phyloP scores from a whole-genome alignment of 2,329 filamentous ascomycete genomes.

The Fusarium sp. region DNA sequence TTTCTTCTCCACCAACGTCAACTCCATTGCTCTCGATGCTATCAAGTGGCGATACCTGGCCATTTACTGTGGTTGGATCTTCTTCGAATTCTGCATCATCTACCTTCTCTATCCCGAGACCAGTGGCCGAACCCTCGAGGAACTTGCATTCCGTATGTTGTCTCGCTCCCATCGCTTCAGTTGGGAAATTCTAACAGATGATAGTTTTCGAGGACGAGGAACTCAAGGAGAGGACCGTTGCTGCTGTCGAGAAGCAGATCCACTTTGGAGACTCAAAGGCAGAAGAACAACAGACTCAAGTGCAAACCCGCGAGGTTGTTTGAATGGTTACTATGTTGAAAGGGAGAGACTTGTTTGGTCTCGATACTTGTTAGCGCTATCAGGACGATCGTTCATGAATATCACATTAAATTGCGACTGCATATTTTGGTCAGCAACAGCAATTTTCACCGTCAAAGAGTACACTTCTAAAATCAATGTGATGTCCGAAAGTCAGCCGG shows the following conservation, averaged over 20 bases:
- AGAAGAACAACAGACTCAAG: background rate
- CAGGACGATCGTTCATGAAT: background rate
- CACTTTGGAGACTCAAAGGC: slow-evolving; percentile 35
- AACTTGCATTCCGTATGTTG: slow-evolving; percentile 57
- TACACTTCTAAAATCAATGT: background rate
- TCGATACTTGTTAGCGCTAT: background rate
- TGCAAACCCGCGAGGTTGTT: slow-evolving; percentile 22
- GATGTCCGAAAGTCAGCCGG: background rate
- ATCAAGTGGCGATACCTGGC: slow-evolving; percentile 55
- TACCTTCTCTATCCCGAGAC: slow-evolving; percentile 89
- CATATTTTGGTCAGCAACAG: background rate
- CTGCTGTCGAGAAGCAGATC: slow-evolving; percentile 53
- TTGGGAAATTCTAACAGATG: slow-evolving; percentile 4
- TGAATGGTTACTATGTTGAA: background rate
- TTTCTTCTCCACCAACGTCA: slow-evolving; percentile 57
- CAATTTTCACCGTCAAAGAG: background rate
- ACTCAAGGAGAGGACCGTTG: slow-evolving; percentile 49
- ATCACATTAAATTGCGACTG: background rate
- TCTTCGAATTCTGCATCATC: slow-evolving; percentile 61
- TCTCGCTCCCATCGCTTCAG: fast-evolving
- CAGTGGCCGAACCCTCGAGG: slow-evolving; percentile 77
- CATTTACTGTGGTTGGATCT: slow-evolving; percentile 55
- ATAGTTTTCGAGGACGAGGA: slow-evolving; percentile 53
- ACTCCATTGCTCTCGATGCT: slow-evolving; percentile 53
- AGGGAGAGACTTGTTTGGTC: background rate